Evolutionary conservation across 106 monocot species (phyloP), one percentile per base, ranked within the genome.

Genomic region (Acorus gramineus): DNA sequence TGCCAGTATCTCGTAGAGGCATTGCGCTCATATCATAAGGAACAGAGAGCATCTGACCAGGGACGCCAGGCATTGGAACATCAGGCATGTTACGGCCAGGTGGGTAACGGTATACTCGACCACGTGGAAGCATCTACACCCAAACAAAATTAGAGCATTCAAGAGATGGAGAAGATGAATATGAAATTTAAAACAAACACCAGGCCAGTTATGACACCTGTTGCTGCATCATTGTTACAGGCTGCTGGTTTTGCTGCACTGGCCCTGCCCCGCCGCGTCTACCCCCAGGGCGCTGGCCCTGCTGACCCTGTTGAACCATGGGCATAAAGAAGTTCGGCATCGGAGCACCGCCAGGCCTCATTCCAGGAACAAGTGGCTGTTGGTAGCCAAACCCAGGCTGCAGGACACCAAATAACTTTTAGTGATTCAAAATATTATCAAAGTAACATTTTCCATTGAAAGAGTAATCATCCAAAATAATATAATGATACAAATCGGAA

Each of bases 321-420:
- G 86, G 91, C 56, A 91, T 53, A 61, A 84, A 81, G 64, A 84
- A 92, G 57, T 85, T 85, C 2, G 92, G 92, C 69, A 87, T 82
- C 14, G 84, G 87, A 62, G 56, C 83, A 56, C 70, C 81, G 6
- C 77, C 84, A 47, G 92, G 92, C 67, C 92, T 84, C 82, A 87
- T 87, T 14, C 87, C 92, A 68, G 87, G 92, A 57, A 92, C 69
- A 65, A 92, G 74, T 14, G 76, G 86, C 63, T 87, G 92, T 75
- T 92, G 92, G 75, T 80, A 92, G 47, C 82, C 84, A 68, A 87
- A 92, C 14, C 79, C 92, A 72, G 80, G 72, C 87, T 88, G 66
- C 47, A 61, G 14, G 59, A 49, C 28, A 1, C 28, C 28, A 28
- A 28, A 28, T 28, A 28, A 0, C 28, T 28, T 28, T 28, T 28